These are phyloP conservation scores for Dianthus caryophyllus DNA, from an alignment of 148 eudicot genomes.

Conservation along the genomic window DNA sequence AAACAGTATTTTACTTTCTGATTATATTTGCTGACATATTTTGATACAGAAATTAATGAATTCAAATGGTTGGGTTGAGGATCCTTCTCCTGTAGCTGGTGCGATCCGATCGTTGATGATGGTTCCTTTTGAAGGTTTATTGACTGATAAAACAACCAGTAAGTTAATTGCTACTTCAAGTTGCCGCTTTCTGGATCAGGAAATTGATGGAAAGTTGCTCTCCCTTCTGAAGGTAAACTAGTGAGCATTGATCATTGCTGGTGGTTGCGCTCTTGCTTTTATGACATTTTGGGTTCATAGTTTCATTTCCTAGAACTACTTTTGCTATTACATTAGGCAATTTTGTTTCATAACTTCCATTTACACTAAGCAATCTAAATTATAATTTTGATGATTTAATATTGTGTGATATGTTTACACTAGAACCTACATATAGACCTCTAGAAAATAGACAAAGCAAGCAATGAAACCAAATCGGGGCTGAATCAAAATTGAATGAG, in stretches of 20 bases:
- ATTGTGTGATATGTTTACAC: background rate
- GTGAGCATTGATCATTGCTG: background rate
- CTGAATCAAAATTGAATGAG: background rate
- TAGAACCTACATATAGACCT: background rate
- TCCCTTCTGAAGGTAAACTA: conserved; percentile 72
- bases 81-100: conserved; percentile 78
- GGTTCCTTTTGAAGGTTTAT: conserved; percentile 51
- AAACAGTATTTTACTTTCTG: conserved; percentile 15
- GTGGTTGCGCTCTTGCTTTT: background rate
- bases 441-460: background rate
- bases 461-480: background rate
- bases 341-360: background rate
- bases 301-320: background rate
- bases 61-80: conserved; percentile 66
- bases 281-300: background rate
- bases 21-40: conserved; percentile 28
- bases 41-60: conserved; percentile 76
- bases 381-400: background rate
- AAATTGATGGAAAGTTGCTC: conserved; percentile 75
- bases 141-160: conserved; percentile 69
- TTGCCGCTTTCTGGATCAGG: conserved; percentile 58
- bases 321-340: background rate
- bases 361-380: no score
- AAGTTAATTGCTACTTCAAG: conserved; percentile 64
- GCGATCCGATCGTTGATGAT: conserved; percentile 49